Evolutionary conservation across 2,329 filamentous ascomycete genomes (phyloP).

Genomic region (Coniella vitis): DNA sequence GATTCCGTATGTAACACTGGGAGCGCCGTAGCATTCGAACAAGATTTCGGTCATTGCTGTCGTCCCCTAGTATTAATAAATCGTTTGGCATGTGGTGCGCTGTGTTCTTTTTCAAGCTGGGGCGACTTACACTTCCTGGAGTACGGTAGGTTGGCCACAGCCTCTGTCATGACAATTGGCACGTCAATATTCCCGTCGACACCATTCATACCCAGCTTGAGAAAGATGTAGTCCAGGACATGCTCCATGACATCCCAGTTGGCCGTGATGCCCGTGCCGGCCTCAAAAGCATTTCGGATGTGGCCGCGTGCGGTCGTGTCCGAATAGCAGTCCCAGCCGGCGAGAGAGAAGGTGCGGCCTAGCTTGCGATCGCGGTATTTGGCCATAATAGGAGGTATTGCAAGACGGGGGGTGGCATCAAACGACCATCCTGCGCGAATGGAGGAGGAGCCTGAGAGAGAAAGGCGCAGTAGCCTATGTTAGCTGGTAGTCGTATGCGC

Average conservation of each 20-base stretch:
- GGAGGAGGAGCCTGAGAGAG: conserved; percentile 65
- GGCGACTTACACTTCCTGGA: conserved; percentile 68
- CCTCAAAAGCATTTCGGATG: conserved; percentile 84
- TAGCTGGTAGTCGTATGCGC: too few relatives aligned
- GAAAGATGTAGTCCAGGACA: conserved; percentile 85
- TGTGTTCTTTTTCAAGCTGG: background rate
- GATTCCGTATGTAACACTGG: conserved; percentile 87
- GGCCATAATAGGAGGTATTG: conserved; percentile 83
- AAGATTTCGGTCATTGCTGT: conserved; percentile 94
- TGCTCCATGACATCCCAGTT: conserved; percentile 99
- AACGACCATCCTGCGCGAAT: conserved; percentile 96
- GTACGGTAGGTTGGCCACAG: conserved; percentile 85
- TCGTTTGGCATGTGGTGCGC: background rate
- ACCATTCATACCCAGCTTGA: conserved; percentile 84
- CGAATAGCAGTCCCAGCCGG: conserved; percentile 86
- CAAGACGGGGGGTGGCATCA: conserved; percentile 71
- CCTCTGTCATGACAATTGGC: conserved; percentile 92
- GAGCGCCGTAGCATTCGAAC: conserved; percentile 91
- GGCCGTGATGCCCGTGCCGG: conserved; percentile 81
- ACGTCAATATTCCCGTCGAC: conserved; percentile 68
- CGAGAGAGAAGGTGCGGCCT: conserved; percentile 84
- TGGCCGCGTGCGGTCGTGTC: conserved; percentile 90
- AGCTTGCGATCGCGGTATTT: conserved; percentile 93
- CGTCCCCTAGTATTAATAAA: conserved; percentile 21
- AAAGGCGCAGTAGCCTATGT: conserved; percentile 19